These are phyloP conservation scores for Cercospora sp. DNA, from an alignment of 2,329 filamentous ascomycete species.

Conservation along the genomic window DNA sequence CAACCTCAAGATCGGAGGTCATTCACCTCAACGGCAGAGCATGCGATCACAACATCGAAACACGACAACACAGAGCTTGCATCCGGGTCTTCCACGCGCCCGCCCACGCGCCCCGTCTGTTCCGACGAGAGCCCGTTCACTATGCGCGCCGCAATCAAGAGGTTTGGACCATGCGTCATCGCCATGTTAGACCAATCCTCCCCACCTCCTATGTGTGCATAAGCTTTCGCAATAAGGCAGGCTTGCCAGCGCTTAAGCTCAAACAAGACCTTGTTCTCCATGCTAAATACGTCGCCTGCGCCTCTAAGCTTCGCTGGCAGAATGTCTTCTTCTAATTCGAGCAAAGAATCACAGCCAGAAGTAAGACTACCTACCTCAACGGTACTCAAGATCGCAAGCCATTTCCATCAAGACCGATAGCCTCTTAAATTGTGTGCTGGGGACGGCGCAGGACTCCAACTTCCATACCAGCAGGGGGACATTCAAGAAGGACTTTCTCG, in stretches of 20 bases:
- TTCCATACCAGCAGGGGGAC: background rate
- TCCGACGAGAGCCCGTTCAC: background rate
- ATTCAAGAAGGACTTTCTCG: background rate
- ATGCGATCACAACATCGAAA: background rate
- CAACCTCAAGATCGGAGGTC: background rate
- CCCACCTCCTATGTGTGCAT: no score
- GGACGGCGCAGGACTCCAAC: background rate
- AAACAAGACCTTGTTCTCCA: background rate
- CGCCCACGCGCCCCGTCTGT: background rate
- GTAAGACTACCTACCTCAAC: background rate
- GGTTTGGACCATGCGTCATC: background rate
- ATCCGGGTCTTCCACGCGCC: background rate
- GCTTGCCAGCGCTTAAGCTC: background rate
- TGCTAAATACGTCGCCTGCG: background rate
- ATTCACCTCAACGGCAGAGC: background rate
- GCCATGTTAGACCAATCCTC: background rate
- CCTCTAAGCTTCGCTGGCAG: background rate
- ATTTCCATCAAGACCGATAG: no score
- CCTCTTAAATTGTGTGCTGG: background rate
- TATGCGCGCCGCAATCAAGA: background rate
- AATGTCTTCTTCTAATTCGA: background rate
- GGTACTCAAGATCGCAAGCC: background rate
- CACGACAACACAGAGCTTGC: background rate
- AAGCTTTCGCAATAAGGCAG: no score
- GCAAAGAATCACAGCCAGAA: background rate